Conservation (phyloP, 1,139 yeast species). For the Candida labiduridarum region DNA sequence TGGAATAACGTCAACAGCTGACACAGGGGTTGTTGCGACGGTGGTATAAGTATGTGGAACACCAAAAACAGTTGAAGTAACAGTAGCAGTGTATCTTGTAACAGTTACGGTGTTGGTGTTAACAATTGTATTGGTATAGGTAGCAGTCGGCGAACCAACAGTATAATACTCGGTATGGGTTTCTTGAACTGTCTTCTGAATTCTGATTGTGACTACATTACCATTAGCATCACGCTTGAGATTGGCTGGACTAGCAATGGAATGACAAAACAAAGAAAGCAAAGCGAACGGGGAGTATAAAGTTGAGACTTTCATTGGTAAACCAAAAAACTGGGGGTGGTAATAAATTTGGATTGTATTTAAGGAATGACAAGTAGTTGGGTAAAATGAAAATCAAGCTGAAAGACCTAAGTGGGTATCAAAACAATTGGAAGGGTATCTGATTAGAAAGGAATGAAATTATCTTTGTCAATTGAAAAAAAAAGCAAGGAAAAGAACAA, state of each 20-base stretch:
- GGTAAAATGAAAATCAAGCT: not conserved
- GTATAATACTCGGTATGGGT: constrained; percentile 35
- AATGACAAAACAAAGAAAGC: constrained; percentile 22
- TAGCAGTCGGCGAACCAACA: constrained; percentile 34
- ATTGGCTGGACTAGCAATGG: constrained; percentile 32
- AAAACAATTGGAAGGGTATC: not conserved
- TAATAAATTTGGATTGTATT: constrained; percentile 5
- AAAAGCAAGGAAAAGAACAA: not conserved
- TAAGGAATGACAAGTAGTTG: constrained; percentile 5
- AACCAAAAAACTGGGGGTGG: constrained; percentile 24
- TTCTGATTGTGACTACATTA: constrained; percentile 36
- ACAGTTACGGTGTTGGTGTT: constrained; percentile 40
- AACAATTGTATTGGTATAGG: constrained; percentile 32
- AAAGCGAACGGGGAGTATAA: constrained; percentile 21
- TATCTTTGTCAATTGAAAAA: not conserved
- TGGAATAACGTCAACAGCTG: constrained; percentile 16
- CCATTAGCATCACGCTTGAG: constrained; percentile 16
- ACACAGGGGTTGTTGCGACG: constrained; percentile 37
- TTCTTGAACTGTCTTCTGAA: constrained; percentile 41
- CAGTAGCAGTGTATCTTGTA: constrained; percentile 50
- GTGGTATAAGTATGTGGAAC: constrained; percentile 41
- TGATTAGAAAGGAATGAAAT: too few relatives aligned
- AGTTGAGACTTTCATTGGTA: constrained; percentile 36
- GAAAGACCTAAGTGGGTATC: not conserved
- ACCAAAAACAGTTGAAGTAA: constrained; percentile 46